These are phyloP conservation scores for Rhodotorula sp. DNA, from an alignment of 1,284 basidiomycete genomes.

Conservation along the genomic window DNA sequence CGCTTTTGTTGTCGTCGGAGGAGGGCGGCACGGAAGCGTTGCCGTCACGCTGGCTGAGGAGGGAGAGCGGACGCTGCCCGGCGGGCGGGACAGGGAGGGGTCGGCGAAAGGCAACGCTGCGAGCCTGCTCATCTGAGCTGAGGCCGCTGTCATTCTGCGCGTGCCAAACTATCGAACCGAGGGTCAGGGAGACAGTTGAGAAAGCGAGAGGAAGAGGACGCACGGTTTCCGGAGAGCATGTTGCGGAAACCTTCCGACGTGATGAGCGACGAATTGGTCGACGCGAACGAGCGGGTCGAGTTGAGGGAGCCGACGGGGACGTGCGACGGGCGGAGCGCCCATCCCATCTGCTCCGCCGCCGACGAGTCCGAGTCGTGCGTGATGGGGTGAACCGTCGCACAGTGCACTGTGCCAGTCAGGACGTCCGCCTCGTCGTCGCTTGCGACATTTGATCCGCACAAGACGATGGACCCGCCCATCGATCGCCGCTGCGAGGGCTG, in stretches of 20 bases:
- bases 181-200: no score
- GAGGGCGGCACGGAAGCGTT: neutral
- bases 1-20: no score
- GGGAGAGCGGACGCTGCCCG: constrained; percentile 8
- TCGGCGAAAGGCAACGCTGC: neutral
- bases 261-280: neutral
- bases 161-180: neutral
- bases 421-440: constrained; percentile 22
- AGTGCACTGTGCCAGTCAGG: constrained; percentile 28
- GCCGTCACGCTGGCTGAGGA: constrained; percentile 23
- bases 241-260: constrained; percentile 20
- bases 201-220: neutral
- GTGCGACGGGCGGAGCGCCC: neutral
- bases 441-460: constrained; percentile 7
- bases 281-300: neutral
- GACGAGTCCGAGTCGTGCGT: neutral
- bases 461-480: constrained; percentile 6
- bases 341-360: neutral
- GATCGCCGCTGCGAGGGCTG: neutral
- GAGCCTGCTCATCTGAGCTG: neutral
- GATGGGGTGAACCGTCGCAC: constrained; percentile 33
- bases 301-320: neutral
- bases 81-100: constrained; percentile 4
- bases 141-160: neutral
- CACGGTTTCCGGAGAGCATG: constrained; percentile 10